Percentiles rank a stretch among this genome's conserved stretches.
Conservation (phyloP, 1,284 basidiomycete genomes). For the Pseudozyma hubeiensis region DNA sequence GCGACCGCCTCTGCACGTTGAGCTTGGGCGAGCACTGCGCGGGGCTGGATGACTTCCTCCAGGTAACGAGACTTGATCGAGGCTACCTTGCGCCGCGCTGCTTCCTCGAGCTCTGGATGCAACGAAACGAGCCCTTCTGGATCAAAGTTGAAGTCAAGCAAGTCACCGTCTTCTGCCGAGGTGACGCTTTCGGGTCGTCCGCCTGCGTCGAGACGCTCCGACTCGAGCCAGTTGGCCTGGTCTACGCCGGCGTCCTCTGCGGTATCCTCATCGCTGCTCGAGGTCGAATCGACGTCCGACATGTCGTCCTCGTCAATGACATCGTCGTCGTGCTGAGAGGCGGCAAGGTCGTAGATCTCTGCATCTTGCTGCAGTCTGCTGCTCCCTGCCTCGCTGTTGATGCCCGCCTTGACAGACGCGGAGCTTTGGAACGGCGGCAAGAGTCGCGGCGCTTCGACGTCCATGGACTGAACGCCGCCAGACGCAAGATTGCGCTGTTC, state of each 20-base stretch:
- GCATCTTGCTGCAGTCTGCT: slow-evolving; percentile 23
- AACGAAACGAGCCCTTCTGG: slow-evolving; percentile 63
- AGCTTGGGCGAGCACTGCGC: slow-evolving; percentile 52
- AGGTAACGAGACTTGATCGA: slow-evolving; percentile 59
- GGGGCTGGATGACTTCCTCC: slow-evolving; percentile 54
- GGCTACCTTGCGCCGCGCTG: slow-evolving; percentile 59
- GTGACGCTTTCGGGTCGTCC: slow-evolving; percentile 51
- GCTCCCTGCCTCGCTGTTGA: slow-evolving; percentile 6
- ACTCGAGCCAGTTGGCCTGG: slow-evolving; percentile 37
- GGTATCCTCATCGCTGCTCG: slow-evolving; percentile 44
- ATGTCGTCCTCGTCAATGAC: slow-evolving; percentile 38
- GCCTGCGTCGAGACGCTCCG: slow-evolving; percentile 33
- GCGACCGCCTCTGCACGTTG: slow-evolving; percentile 55
- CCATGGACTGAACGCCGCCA: slow-evolving; percentile 38
- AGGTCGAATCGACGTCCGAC: slow-evolving; percentile 45
- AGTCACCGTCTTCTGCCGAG: slow-evolving; percentile 48
- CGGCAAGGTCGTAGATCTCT: slow-evolving; percentile 29
- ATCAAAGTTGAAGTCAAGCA: slow-evolving; percentile 60
- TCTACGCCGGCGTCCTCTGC: slow-evolving; percentile 24
- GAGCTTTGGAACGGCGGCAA: slow-evolving; percentile 39
- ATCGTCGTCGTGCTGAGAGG: slow-evolving; percentile 6
- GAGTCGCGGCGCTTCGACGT: slow-evolving; percentile 39
- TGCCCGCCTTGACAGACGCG: slow-evolving; percentile 14
- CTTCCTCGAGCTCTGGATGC: slow-evolving; percentile 61
- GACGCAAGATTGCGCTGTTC: slow-evolving; percentile 30